phyloP scores from a whole-genome alignment of 1,284 basidiomycete genomes.

The Ganoderma boninense region DNA sequence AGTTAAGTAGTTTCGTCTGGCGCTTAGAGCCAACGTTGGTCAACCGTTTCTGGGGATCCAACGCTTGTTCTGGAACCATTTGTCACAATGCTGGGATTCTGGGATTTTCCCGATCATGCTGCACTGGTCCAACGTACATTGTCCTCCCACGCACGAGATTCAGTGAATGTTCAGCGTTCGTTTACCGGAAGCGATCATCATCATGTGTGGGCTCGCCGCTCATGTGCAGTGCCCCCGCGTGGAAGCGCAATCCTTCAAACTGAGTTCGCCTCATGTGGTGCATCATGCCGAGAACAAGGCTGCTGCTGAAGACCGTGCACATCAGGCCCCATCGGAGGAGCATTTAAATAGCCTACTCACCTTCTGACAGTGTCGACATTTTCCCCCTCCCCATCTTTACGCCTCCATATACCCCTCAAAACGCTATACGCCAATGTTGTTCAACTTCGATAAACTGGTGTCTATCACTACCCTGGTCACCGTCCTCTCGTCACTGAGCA shows the following conservation, averaged over 20 bases:
- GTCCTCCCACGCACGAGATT: neutral
- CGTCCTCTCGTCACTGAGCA: slow-evolving; percentile 12
- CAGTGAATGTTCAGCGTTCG: neutral
- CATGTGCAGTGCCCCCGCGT: neutral
- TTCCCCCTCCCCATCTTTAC: neutral
- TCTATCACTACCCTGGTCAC: slow-evolving; percentile 16
- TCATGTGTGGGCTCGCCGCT: slow-evolving; percentile 1
- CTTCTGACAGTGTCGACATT: neutral
- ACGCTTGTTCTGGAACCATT: neutral
- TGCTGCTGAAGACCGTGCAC: neutral
- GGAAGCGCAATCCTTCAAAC: neutral
- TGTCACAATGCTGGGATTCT: neutral
- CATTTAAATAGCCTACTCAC: neutral
- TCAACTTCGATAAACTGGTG: slow-evolving; percentile 20
- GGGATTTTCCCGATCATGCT: neutral
- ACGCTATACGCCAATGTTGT: slow-evolving; percentile 7
- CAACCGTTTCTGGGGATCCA: neutral
- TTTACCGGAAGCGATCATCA: neutral
- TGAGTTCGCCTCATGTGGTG: neutral
- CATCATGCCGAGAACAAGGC: neutral
- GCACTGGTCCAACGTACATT: neutral
- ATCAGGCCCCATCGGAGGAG: neutral
- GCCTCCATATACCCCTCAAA: neutral
- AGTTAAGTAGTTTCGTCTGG: neutral
- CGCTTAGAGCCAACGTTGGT: neutral